Conservation (phyloP, 1,284 basidiomycete genomes). For the Athelia sp. region DNA sequence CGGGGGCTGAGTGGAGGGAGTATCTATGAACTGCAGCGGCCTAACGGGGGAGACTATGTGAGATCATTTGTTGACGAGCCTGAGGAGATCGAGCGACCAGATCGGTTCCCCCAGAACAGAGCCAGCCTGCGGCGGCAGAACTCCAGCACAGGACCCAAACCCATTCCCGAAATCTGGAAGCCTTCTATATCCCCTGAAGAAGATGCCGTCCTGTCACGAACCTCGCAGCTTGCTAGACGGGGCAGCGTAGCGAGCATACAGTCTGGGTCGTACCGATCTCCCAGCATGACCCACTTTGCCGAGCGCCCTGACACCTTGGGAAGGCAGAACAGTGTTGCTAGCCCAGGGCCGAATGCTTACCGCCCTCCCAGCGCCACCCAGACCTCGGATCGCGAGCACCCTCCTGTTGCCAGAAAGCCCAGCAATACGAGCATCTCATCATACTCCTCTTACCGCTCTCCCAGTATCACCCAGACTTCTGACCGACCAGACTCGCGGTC, state of each 20-base stretch:
- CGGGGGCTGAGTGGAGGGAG: neutral
- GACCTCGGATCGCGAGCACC: neutral
- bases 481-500: neutral
- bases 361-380: neutral
- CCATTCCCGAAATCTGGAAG: slow-evolving; percentile 37
- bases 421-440: neutral
- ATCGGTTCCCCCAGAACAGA: slow-evolving; percentile 15
- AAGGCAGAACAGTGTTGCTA: no score
- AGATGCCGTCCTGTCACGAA: slow-evolving; percentile 30
- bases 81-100: slow-evolving; percentile 13
- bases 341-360: neutral
- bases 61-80: slow-evolving; percentile 16
- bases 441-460: neutral
- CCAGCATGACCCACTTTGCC: no score
- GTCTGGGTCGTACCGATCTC: slow-evolving; percentile 25
- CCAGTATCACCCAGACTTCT: neutral
- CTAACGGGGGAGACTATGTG: neutral
- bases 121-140: slow-evolving; percentile 24
- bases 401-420: neutral
- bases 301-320: no score
- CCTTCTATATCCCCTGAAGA: slow-evolving; percentile 37
- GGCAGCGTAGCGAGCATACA: slow-evolving; percentile 33
- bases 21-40: neutral
- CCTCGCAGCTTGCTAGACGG: slow-evolving; percentile 27
- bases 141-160: slow-evolving; percentile 17